Evolutionary conservation across 441 rosid genomes (phyloP).

Genomic region (Adansonia gregorii): DNA sequence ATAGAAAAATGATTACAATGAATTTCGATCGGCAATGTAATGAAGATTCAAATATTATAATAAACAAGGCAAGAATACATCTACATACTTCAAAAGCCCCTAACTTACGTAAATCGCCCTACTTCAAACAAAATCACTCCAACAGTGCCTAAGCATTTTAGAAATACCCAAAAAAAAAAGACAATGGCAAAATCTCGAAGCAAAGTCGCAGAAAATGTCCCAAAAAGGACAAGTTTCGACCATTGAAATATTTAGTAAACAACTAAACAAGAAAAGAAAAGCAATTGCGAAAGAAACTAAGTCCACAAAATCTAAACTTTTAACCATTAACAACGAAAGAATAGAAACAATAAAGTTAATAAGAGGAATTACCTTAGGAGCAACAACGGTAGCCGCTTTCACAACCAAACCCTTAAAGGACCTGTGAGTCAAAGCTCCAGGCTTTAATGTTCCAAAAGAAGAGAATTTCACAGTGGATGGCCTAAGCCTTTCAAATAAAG

Average conservation of each 20-base stretch:
- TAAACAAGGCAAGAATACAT: background rate
- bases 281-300: background rate
- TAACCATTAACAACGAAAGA: background rate
- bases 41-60: background rate
- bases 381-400: conserved; percentile 77
- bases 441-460: conserved; percentile 47
- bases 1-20: background rate
- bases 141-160: background rate
- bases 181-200: background rate
- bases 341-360: background rate
- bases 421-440: conserved; percentile 42
- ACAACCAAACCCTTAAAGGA: conserved; percentile 61
- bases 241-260: background rate
- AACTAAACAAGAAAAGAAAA: background rate
- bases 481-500: conserved; percentile 72
- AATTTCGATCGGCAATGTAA: background rate
- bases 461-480: conserved; percentile 61
- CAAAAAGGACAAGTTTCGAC: background rate
- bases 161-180: background rate
- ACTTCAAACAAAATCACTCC: background rate
- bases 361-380: conserved; percentile 68
- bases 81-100: background rate
- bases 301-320: background rate
- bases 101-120: background rate
- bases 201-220: background rate